Base-by-base conservation (phyloP, 2,329 filamentous ascomycete species). In the Metarhizium rileyi region DNA sequence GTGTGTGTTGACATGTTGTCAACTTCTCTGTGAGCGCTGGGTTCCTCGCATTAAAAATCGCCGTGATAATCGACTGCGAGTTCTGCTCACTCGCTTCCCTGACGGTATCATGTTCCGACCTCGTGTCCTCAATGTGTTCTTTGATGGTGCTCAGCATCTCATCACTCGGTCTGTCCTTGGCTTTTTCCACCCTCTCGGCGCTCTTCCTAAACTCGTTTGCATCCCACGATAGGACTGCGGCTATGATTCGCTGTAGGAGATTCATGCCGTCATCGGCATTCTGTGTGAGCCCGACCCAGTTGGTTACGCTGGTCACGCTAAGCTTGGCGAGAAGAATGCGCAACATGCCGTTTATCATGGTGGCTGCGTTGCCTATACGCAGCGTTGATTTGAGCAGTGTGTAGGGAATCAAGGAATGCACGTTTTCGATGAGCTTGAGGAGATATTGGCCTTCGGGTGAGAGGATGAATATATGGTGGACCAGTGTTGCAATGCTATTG, bases 181-280 rank as follows among this genome's bases (percentile, higher is more conserved):
- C 67, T 47, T 79, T 82, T 55, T 86, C 84, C 42, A 89, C 77
- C 54, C 78, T 81, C 0, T 82, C 74, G 1, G 76, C 74, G 1
- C 77, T 72, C 62, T 83, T 84, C 52, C 80, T 79, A 53, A 90
- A 84, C 54, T 88, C 85, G 35, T 73, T 70, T 5, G 79, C 78
- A 57, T 93, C 87, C 83, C 84, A 90, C 5, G 78, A 75, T 10
- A 90, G 66, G 0, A 89, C 81, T 4, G 85, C 77, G 0, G 81
- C 85, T 22, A 91, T 81, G 54, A 93, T 90, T 41, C 83, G 70
- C 64, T 91, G 87, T 55, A 93, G 64, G 8, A 91, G 64, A 61
- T 90, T 93, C 84, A 88, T 87, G 44, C 87, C 87, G 56, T 90
- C 85, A 53, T 88, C 81, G 0, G 83, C 78, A 44, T 80, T 80